A percentile compares a stretch with the other conserved stretches of the same genome.
These are phyloP conservation scores for Ganoderma resinaceum DNA, from an alignment of 1,284 basidiomycete genomes.

Conservation along the genomic window DNA sequence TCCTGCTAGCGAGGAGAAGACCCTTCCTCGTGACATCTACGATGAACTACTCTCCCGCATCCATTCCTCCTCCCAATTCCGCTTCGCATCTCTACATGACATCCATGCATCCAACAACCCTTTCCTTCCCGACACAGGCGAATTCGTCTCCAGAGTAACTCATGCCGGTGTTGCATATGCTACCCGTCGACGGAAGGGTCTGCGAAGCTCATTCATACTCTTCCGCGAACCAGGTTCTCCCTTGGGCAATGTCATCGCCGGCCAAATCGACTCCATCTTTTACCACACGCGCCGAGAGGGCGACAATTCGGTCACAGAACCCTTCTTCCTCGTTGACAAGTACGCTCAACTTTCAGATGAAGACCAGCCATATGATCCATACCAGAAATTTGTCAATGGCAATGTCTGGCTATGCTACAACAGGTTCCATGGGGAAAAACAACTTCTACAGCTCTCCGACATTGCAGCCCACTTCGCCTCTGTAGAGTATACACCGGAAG, in stretches of 20 bases:
- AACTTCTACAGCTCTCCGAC: background rate
- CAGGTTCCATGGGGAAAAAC: background rate
- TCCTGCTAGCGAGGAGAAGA: background rate
- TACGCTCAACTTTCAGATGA: background rate
- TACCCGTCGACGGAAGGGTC: background rate
- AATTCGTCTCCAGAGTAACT: background rate
- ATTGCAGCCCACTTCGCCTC: background rate
- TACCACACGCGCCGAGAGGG: background rate
- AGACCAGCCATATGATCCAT: background rate
- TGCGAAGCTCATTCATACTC: background rate
- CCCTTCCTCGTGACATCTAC: background rate
- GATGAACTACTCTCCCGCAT: background rate
- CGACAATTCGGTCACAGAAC: background rate
- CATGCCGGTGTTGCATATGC: background rate
- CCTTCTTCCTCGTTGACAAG: background rate
- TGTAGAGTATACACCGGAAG: background rate
- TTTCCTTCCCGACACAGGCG: background rate
- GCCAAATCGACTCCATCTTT: background rate
- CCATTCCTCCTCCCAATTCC: background rate
- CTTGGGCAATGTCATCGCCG: background rate
- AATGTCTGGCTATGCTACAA: background rate
- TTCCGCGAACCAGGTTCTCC: background rate
- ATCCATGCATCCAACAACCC: background rate
- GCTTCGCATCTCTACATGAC: background rate
- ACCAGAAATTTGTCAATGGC: background rate